Conservation (phyloP, 163 green algal genomes). For the Chlamydomonas reinhardtii region DNA sequence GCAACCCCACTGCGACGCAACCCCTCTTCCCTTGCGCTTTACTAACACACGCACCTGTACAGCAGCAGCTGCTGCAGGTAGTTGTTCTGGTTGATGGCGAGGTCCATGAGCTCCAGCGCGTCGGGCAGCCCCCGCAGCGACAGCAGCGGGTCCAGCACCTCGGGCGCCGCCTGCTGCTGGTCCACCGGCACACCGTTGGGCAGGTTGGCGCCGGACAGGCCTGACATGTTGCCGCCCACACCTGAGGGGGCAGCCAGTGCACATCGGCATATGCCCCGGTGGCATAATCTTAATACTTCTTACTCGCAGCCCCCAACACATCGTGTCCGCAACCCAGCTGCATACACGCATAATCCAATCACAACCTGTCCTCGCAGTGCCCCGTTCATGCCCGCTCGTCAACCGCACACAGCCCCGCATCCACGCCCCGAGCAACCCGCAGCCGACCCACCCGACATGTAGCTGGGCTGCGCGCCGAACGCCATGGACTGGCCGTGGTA, state of each 20-base stretch:
- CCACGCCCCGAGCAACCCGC: too few species aligned
- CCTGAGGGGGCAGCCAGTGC: background rate
- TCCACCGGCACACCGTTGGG: slow-evolving; percentile 40
- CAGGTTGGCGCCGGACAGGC: slow-evolving; percentile 24
- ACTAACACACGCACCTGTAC: slow-evolving; percentile 72
- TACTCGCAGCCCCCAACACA: too few species aligned
- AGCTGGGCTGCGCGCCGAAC: slow-evolving; percentile 1
- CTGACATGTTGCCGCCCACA: slow-evolving; percentile 30
- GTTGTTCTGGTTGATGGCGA: slow-evolving; percentile 78
- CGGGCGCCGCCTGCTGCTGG: background rate
- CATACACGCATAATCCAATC: too few species aligned
- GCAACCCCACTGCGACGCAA: too few species aligned
- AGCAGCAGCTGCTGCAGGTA: slow-evolving; percentile 81
- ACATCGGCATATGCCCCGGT: too few species aligned
- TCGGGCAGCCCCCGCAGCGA: slow-evolving; percentile 67
- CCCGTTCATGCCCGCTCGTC: too few species aligned
- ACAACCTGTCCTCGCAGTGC: too few species aligned
- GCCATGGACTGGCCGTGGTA: slow-evolving; percentile 14
- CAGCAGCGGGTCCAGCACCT: slow-evolving; percentile 34
- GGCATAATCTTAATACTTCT: too few species aligned
- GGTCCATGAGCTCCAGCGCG: slow-evolving; percentile 78
- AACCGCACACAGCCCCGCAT: too few species aligned
- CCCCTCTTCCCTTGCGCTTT: too few species aligned
- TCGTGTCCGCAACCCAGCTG: too few species aligned
- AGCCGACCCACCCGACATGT: slow-evolving; percentile 28